Evolutionary conservation across 2,329 filamentous ascomycete genomes (phyloP), one percentile per base, ranked within the genome.

Genomic region (Alternaria longipes): DNA sequence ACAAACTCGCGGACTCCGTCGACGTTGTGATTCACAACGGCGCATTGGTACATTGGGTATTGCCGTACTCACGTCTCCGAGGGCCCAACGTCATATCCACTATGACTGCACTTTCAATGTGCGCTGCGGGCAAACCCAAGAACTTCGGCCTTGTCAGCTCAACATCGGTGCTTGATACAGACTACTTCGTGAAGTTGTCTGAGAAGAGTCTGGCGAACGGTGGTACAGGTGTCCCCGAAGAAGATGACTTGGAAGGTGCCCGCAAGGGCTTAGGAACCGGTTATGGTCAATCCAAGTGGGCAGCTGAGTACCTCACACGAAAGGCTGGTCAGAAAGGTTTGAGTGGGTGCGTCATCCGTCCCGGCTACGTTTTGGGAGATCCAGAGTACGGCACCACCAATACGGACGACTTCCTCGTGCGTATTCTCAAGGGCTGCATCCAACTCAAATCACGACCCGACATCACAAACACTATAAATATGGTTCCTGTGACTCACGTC

Each of bases 231-330:
- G 85, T 97, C 16, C 83, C 85, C 20, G 94, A 97, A 77, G 84
- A 84, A 0, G 94, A 97, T 74, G 89, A 94, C 66, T 84, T 97
- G 63, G 83, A 87, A 67, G 92, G 93, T 54, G 94, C 91, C 72
- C 85, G 88, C 40, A 88, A 83, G 54, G 92, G 92, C 32, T 87
- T 97, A 2, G 89, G 88, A 40, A 97, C 92, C 1, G 94, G 94
- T 5, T 97, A 97, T 72, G 94, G 94, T 3, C 94, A 97, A 78
- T 89, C 87, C 66, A 97, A 98, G 81, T 97, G 93, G 93, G 91
- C 87, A 6, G 85, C 86, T 3, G 88, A 90, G 74, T 87, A 86
- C 67, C 84, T 97, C 49, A 87, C 93, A 22, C 86, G 91, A 24
- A 91, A 92, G 76, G 94, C 94, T 26, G 92, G 93, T 51, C 83